Base-by-base conservation (phyloP, 768 basidiomycete genomes). In the Dendrothele bispora region DNA sequence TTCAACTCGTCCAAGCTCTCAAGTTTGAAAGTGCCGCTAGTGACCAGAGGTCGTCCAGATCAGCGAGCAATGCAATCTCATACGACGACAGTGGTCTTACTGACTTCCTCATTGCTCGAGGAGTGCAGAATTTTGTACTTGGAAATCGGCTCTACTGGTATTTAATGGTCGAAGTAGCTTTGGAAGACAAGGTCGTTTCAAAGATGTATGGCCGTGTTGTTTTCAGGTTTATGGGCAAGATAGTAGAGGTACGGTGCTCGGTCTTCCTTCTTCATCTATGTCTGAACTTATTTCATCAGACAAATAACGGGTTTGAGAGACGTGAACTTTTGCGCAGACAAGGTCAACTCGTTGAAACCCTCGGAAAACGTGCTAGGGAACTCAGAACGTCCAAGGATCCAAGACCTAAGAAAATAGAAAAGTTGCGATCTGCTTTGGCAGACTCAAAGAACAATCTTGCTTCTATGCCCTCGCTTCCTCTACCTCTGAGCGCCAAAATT, bases 61-160 rank as follows among this genome's bases (percentile, higher is more conserved):
- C 85, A 1, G 78, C 79, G 1, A 78, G 84, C 3, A 86, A 78
- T 52, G 88, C 87, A 0, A 81, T 87, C 41, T 90, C 89, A 0
- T 88, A 95, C 49, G 90, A 92, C 38, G 94, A 97, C 52, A 93
- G 91, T 55, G 94, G 95, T 1, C 75, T 99, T 7, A 86, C 94
- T 1, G 93, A 95, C 56, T 98, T 98, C 62, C 73, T 99, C 40
- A 90, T 98, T 43, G 68, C 80, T 5, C 80, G 95, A 18, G 91
- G 91, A 15, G 91, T 92, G 11, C 73, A 79, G 54, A 95, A 95
- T 58, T 75, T 75, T 2, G 77, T 95, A 1, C 72, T 99, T 2
- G 97, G 95, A 0, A 98, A 98, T 57, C 78, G 91, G 21, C 73
- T 98, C 54, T 89, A 95, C 62, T 98, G 97, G 97, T 99, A 98